Percentiles rank a stretch among this genome's conserved stretches.
phyloP scores from a whole-genome alignment of 768 basidiomycete species.

The Megacollybia marginata region DNA sequence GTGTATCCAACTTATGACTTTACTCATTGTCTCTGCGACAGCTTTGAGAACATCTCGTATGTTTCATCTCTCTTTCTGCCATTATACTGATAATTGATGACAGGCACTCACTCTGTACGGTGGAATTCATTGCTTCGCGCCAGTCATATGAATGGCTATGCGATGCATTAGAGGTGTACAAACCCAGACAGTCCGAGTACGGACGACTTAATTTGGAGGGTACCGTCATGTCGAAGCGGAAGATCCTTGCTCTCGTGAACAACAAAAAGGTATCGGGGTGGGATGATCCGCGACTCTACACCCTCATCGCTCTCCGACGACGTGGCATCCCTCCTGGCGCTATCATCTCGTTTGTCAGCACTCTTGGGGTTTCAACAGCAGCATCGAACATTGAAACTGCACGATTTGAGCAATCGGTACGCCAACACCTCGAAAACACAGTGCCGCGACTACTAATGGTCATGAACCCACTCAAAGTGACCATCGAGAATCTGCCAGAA shows the following conservation, averaged over 20 bases:
- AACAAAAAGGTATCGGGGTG: conserved; percentile 82
- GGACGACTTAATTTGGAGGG: conserved; percentile 91
- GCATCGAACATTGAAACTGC: conserved; percentile 76
- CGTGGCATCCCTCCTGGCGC: conserved; percentile 97
- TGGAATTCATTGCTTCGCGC: conserved; percentile 91
- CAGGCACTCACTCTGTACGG: conserved; percentile 95
- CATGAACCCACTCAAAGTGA: conserved; percentile 81
- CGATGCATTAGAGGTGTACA: conserved; percentile 95
- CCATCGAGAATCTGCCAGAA: conserved; percentile 84
- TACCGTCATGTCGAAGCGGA: conserved; percentile 95
- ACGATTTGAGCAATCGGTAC: conserved; percentile 85
- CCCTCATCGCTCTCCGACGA: conserved; percentile 89
- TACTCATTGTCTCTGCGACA: conserved; percentile 96
- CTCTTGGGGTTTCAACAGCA: conserved; percentile 88
- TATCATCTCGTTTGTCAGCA: conserved; percentile 86
- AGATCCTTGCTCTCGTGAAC: conserved; percentile 83
- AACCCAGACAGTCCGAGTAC: conserved; percentile 94
- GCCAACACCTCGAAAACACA: conserved; percentile 82
- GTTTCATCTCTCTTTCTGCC: conserved; percentile 23
- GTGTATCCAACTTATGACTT: conserved; percentile 99
- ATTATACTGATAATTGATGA: neutral
- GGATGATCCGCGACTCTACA: conserved; percentile 98
- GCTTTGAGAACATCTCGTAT: conserved; percentile 97
- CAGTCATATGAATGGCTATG: conserved; percentile 99
- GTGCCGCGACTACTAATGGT: conserved; percentile 91